These are phyloP conservation scores for Backusella circina DNA, from an alignment of 192 early-diverging fungal species.

Conservation along the genomic window DNA sequence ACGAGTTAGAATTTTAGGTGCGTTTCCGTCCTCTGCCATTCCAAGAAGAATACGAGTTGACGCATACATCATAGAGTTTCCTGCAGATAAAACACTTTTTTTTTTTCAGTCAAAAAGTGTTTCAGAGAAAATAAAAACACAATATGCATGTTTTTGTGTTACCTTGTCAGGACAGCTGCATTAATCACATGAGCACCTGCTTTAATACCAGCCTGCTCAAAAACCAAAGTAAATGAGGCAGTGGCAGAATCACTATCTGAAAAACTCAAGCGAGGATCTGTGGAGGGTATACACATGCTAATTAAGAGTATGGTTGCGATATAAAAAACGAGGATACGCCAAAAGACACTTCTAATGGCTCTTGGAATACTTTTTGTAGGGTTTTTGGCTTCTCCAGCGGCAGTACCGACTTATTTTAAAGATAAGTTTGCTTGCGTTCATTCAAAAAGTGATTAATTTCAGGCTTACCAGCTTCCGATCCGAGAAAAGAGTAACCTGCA, in stretches of 20 bases:
- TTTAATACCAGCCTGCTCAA: conserved; percentile 51
- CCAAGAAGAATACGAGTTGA: conserved; percentile 72
- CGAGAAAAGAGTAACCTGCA: conserved; percentile 81
- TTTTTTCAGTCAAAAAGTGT: neutral
- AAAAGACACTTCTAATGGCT: conserved; percentile 73
- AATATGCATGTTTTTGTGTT: conserved; percentile 22
- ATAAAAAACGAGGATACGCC: conserved; percentile 83
- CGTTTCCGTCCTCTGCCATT: conserved; percentile 67
- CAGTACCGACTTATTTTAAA: conserved; percentile 65
- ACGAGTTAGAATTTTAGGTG: conserved; percentile 55
- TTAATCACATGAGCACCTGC: conserved; percentile 64
- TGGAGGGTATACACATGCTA: conserved; percentile 68
- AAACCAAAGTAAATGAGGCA: conserved; percentile 64
- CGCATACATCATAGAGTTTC: conserved; percentile 78
- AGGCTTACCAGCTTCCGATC: conserved; percentile 62
- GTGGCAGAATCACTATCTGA: conserved; percentile 40
- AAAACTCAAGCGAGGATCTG: conserved; percentile 47
- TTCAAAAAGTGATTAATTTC: too few species aligned
- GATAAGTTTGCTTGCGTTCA: too few species aligned
- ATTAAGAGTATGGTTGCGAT: conserved; percentile 73
- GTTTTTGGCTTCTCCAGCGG: conserved; percentile 85
- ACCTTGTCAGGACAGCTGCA: conserved; percentile 50
- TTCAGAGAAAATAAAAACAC: too few species aligned
- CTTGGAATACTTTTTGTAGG: conserved; percentile 70
- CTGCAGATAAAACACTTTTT: conserved; percentile 55